A percentile compares a stretch with the other conserved stretches of the same genome.
These are phyloP conservation scores for Umbelopsis isabellina DNA, from an alignment of 192 early-diverging fungal species.

Conservation along the genomic window DNA sequence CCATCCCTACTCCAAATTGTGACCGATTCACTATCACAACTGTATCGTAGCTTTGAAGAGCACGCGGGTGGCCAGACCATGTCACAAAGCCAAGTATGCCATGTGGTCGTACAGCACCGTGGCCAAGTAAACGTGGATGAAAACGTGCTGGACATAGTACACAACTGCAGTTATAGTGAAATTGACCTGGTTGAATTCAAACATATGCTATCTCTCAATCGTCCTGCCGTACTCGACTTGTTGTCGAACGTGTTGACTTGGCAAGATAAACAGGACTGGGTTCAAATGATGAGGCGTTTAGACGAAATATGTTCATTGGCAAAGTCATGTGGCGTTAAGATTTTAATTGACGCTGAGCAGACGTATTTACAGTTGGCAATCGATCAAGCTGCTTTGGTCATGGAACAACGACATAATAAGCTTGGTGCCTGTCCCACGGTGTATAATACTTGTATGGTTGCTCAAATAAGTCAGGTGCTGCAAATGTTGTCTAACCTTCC, in stretches of 20 bases:
- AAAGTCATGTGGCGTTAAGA: conserved; percentile 59
- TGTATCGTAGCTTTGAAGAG: conserved; percentile 53
- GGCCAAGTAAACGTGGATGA: conserved; percentile 20
- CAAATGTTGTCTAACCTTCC: not conserved
- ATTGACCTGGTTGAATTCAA: conserved; percentile 21
- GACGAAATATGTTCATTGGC: conserved; percentile 70
- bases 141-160: conserved; percentile 9
- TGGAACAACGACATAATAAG: conserved; percentile 76
- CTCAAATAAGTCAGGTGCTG: not conserved
- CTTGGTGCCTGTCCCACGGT: conserved; percentile 59
- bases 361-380: conserved; percentile 92
- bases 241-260: conserved; percentile 35
- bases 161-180: conserved; percentile 11
- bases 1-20: conserved; percentile 76
- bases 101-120: conserved; percentile 43
- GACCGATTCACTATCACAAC: conserved; percentile 53
- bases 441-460: conserved; percentile 81
- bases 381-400: conserved; percentile 75
- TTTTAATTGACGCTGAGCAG: conserved; percentile 95
- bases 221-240: conserved; percentile 22
- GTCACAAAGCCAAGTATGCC: conserved; percentile 30
- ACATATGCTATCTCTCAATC: conserved; percentile 26
- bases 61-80: conserved; percentile 29
- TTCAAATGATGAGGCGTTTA: conserved; percentile 68
- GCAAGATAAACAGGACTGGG: conserved; percentile 74